Percentiles rank a stretch among this genome's conserved stretches.
Evolutionary conservation across 352 stramenopile genomes (phyloP).

Genomic region (Phytopythium mirpurense): DNA sequence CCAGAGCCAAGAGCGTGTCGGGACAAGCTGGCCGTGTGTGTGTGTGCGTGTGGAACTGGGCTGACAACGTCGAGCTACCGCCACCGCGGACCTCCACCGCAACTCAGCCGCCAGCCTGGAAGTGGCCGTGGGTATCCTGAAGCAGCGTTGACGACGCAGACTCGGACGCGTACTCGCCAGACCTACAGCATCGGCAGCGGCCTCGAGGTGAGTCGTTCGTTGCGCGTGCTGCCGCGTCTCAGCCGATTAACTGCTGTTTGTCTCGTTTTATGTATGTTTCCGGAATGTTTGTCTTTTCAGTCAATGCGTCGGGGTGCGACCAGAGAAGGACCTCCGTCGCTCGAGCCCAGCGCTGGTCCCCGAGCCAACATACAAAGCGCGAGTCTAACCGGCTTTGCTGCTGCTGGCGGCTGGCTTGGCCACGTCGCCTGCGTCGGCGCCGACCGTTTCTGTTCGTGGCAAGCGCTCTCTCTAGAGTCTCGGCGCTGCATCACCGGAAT

Average conservation of each 20-base stretch:
- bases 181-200: background rate
- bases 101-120: background rate
- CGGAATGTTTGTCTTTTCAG: slow-evolving; percentile 1
- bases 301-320: background rate
- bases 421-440: slow-evolving; percentile 3
- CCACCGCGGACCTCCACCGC: too few relatives aligned
- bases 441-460: slow-evolving; percentile 1
- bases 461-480: background rate
- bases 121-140: background rate
- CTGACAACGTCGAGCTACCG: too few relatives aligned
- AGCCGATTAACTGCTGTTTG: background rate
- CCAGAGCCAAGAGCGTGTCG: too few relatives aligned
- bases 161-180: too few relatives aligned
- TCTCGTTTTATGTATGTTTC: background rate
- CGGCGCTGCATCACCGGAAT: slow-evolving; percentile 4
- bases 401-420: background rate
- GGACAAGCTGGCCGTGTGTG: too few relatives aligned
- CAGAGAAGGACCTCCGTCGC: background rate
- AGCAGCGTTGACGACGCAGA: background rate
- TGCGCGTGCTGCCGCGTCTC: background rate
- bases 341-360: background rate
- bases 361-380: background rate
- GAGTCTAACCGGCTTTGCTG: background rate
- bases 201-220: background rate
- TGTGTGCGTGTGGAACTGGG: too few relatives aligned